These are phyloP conservation scores for Trichoderma erinaceum DNA, from an alignment of 495 filamentous ascomycete genomes.

Conservation along the genomic window DNA sequence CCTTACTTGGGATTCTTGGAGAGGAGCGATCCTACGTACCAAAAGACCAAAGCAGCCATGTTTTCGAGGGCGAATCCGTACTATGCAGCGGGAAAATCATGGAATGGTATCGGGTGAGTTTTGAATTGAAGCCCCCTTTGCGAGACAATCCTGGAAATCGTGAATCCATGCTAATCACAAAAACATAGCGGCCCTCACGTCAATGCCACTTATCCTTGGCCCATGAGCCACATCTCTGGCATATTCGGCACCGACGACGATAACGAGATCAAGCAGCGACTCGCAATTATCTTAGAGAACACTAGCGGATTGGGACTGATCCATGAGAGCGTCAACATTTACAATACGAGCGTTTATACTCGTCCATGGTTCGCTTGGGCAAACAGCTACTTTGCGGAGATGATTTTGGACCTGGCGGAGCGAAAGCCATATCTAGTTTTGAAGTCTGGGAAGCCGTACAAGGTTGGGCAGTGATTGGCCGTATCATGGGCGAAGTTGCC, in stretches of 20 bases:
- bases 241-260: conserved; percentile 51
- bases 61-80: conserved; percentile 53
- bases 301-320: conserved; percentile 46
- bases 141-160: background rate
- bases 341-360: conserved; percentile 35
- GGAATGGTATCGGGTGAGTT: conserved; percentile 33
- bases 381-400: conserved; percentile 54
- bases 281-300: conserved; percentile 46
- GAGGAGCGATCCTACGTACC: conserved; percentile 42
- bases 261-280: conserved; percentile 43
- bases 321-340: conserved; percentile 33
- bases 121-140: too few relatives aligned
- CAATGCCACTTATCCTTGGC: conserved; percentile 57
- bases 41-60: conserved; percentile 49
- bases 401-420: conserved; percentile 46
- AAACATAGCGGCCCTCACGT: conserved; percentile 45
- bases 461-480: background rate
- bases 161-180: conserved; percentile 11
- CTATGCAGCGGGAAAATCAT: conserved; percentile 37
- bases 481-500: background rate
- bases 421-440: conserved; percentile 41
- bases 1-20: conserved; percentile 51
- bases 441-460: conserved; percentile 15
- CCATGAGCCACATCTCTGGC: conserved; percentile 46
- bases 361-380: conserved; percentile 57